A percentile compares a stretch with the other conserved stretches of the same genome.
phyloP scores from a whole-genome alignment of 495 filamentous ascomycete species.

The Penicillium cinerascens region DNA sequence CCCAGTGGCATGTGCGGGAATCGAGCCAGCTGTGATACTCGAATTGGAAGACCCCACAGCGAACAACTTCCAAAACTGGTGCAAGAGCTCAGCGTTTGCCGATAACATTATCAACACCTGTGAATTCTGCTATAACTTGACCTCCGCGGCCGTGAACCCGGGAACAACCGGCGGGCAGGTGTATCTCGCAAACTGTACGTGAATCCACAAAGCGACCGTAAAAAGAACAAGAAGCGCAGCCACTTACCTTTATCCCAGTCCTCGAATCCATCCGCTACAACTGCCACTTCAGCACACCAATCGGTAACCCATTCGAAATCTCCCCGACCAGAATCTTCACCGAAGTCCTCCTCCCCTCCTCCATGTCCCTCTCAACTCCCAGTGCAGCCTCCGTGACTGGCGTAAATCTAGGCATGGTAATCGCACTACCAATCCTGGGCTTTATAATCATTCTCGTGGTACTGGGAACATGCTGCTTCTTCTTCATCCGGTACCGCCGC shows the following conservation, averaged over 20 bases:
- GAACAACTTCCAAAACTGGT: slow-evolving; percentile 34
- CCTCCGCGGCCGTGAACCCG: slow-evolving; percentile 12
- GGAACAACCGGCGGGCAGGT: slow-evolving; percentile 22
- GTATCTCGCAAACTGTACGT: slow-evolving; percentile 51
- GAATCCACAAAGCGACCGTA: not conserved
- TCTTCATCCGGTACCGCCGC: slow-evolving; percentile 37
- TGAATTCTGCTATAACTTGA: slow-evolving; percentile 45
- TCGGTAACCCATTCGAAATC: slow-evolving; percentile 37
- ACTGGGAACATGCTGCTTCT: slow-evolving; percentile 32
- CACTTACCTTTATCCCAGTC: slow-evolving; percentile 26
- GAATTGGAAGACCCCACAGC: slow-evolving; percentile 27
- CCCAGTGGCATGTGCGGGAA: slow-evolving; percentile 35
- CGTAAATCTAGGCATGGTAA: slow-evolving; percentile 40
- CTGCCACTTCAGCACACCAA: slow-evolving; percentile 41
- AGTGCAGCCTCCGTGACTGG: slow-evolving; percentile 17
- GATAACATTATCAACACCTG: slow-evolving; percentile 42
- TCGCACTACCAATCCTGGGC: slow-evolving; percentile 44
- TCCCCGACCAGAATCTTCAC: slow-evolving; percentile 44
- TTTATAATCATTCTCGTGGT: slow-evolving; percentile 35
- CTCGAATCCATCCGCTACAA: slow-evolving; percentile 49
- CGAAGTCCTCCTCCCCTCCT: slow-evolving; percentile 37
- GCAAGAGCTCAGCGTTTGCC: slow-evolving; percentile 32
- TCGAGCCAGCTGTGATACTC: slow-evolving; percentile 35
- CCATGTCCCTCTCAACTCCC: slow-evolving; percentile 24
- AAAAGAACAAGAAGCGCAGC: not conserved